A percentile compares a stretch with the other conserved stretches of the same genome.
These are phyloP conservation scores for Xanthoconium separans DNA, from an alignment of 1,284 basidiomycete species.

Conservation along the genomic window DNA sequence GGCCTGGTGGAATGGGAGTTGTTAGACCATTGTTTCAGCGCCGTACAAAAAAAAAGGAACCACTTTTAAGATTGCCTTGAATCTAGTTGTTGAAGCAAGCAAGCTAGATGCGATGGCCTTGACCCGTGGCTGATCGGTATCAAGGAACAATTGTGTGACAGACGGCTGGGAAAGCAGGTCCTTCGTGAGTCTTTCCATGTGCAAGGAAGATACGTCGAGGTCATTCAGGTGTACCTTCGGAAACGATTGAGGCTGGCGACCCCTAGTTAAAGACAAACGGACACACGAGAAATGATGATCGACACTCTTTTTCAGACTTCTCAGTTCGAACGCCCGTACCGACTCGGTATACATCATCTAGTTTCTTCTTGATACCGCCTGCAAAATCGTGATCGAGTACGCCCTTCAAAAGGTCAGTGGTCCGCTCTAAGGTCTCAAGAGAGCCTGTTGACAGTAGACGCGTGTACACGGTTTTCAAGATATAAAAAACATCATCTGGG, in stretches of 20 bases:
- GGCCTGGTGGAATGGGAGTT: slow-evolving; percentile 42
- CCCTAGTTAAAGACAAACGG: not conserved
- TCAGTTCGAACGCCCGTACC: slow-evolving; percentile 57
- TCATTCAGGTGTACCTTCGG: slow-evolving; percentile 83
- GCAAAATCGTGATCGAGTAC: slow-evolving; percentile 82
- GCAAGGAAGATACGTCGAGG: slow-evolving; percentile 81
- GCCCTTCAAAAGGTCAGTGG: slow-evolving; percentile 63
- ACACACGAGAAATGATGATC: slow-evolving; percentile 78
- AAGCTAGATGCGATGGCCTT: slow-evolving; percentile 50
- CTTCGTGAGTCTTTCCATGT: slow-evolving; percentile 78
- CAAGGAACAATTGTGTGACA: slow-evolving; percentile 71
- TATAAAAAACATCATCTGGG: slow-evolving; percentile 93
- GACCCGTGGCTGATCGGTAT: slow-evolving; percentile 52
- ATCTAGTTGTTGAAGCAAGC: slow-evolving; percentile 55
- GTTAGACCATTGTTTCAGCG: slow-evolving; percentile 1
- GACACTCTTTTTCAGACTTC: slow-evolving; percentile 75
- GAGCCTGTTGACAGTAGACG: slow-evolving; percentile 78
- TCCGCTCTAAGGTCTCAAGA: slow-evolving; percentile 53
- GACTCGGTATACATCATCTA: slow-evolving; percentile 84
- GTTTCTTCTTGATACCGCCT: slow-evolving; percentile 73
- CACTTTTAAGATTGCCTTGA: slow-evolving; percentile 73
- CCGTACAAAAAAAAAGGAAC: slow-evolving; percentile 6
- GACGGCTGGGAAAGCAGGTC: slow-evolving; percentile 61
- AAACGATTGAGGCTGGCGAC: slow-evolving; percentile 4
- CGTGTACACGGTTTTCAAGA: slow-evolving; percentile 79